Conservation (phyloP, 768 basidiomycete genomes). For the Strobilomyces confusus region DNA sequence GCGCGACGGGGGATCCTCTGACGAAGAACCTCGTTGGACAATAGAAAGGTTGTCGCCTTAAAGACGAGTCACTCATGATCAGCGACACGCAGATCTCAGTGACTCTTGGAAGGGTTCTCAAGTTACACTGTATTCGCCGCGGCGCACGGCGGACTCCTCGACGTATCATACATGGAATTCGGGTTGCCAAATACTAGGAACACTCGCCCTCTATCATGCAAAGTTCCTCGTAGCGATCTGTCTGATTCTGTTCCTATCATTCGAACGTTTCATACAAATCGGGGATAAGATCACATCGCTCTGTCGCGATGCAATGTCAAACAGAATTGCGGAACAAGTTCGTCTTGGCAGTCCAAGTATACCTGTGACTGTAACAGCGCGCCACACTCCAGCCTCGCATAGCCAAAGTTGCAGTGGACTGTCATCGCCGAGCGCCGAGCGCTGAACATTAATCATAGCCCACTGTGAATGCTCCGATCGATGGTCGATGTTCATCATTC, state of each 20-base stretch:
- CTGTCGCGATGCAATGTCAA: background rate
- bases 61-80: constrained; percentile 8
- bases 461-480: background rate
- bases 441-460: background rate
- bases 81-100: background rate
- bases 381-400: background rate
- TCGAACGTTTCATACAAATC: background rate
- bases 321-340: background rate
- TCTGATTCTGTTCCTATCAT: background rate
- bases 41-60: constrained; percentile 78
- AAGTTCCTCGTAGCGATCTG: background rate
- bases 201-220: background rate
- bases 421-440: background rate
- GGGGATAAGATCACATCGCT: background rate
- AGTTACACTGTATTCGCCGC: background rate
- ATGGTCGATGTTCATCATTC: background rate
- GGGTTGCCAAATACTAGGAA: constrained; percentile 13
- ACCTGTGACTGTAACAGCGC: background rate
- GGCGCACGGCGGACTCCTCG: background rate
- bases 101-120: background rate
- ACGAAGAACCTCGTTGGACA: constrained; percentile 61
- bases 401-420: background rate
- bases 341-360: background rate
- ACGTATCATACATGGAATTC: background rate
- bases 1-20: constrained; percentile 44